These are phyloP conservation scores for Astrephomene gubernaculifera DNA, from an alignment of 139 green algal species.

Conservation along the genomic window DNA sequence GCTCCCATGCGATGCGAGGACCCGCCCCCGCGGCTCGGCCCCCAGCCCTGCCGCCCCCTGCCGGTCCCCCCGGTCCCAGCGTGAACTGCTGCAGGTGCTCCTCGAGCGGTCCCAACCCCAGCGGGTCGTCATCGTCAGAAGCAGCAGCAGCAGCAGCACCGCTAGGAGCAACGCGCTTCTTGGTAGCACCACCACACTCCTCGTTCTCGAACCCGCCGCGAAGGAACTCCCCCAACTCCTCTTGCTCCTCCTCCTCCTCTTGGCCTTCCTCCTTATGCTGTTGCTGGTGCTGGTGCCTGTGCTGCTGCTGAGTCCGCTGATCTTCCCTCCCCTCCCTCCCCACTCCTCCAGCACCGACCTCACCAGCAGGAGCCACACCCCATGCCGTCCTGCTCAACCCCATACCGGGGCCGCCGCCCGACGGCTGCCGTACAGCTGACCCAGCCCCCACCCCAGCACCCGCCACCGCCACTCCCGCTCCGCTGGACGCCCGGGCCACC, in stretches of 20 bases:
- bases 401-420: background rate
- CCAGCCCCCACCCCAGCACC: background rate
- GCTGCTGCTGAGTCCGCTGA: background rate
- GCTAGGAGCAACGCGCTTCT: background rate
- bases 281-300: background rate
- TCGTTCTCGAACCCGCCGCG: no score
- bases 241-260: background rate
- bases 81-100: slow-evolving; percentile 33
- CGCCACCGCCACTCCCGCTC: background rate
- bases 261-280: background rate
- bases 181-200: background rate
- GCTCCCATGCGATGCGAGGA: background rate
- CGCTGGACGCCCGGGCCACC: background rate
- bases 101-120: slow-evolving; percentile 28
- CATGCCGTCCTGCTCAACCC: background rate
- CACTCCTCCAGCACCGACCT: background rate
- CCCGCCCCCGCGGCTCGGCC: background rate
- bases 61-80: background rate
- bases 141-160: background rate
- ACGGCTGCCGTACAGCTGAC: background rate
- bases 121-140: slow-evolving; percentile 5
- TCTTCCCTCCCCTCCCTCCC: background rate
- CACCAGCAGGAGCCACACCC: background rate
- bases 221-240: background rate
- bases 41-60: background rate